Conservation (phyloP, 2,329 filamentous ascomycete species). For the Exophiala xenobiotica region DNA sequence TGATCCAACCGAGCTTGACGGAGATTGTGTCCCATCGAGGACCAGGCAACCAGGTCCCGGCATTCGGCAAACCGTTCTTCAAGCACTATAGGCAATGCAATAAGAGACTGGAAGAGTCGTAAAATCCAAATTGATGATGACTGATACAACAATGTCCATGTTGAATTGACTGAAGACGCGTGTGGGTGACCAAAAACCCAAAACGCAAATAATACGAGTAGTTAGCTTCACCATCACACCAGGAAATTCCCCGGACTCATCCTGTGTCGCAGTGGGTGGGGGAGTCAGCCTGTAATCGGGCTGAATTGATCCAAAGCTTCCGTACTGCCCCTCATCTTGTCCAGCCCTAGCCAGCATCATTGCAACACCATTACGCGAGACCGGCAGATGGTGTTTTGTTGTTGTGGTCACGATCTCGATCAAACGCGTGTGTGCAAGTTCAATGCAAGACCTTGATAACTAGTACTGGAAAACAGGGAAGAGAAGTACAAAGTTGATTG, state of each 20-base stretch:
- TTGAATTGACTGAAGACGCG: background rate
- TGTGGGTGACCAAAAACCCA: background rate
- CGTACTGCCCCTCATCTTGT: constrained; percentile 9
- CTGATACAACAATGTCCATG: too few species aligned
- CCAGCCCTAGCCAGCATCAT: constrained; percentile 11
- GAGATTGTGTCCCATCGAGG: background rate
- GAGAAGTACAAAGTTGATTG: background rate
- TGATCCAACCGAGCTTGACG: background rate
- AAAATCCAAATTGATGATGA: too few species aligned
- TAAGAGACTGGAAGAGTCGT: too few species aligned
- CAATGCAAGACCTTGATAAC: background rate
- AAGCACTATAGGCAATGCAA: too few species aligned
- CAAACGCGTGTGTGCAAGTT: background rate
- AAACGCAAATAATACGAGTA: background rate
- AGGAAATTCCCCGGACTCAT: constrained; percentile 8
- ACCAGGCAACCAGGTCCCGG: background rate
- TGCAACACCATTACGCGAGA: constrained; percentile 19
- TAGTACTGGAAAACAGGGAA: constrained; percentile 13
- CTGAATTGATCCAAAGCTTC: constrained; percentile 7
- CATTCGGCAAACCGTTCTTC: too few species aligned
- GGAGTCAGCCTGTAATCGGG: constrained; percentile 8
- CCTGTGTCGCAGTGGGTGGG: constrained; percentile 18
- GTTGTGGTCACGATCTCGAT: constrained; percentile 13
- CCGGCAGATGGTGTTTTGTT: background rate
- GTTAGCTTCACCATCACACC: constrained; percentile 13